phyloP scores from a whole-genome alignment of 768 basidiomycete species.

The Daedaleopsis nitida region DNA sequence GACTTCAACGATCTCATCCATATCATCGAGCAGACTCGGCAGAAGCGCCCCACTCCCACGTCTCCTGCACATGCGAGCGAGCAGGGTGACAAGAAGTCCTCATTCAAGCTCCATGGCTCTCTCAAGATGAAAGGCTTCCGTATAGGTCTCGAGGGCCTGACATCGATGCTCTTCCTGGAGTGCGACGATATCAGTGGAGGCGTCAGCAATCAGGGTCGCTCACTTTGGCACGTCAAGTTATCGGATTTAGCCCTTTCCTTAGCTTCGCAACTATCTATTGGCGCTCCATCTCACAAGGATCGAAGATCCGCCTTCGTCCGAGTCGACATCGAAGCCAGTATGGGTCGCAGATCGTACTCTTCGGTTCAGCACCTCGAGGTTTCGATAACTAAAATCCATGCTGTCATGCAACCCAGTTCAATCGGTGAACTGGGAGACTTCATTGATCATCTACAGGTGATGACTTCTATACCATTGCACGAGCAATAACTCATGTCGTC shows the following conservation, averaged over 20 bases:
- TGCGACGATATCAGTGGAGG: constrained; percentile 74
- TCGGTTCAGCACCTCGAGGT: constrained; percentile 47
- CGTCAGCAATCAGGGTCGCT: constrained; percentile 46
- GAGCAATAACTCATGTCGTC: constrained; percentile 14
- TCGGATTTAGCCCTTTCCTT: constrained; percentile 84
- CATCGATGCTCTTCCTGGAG: constrained; percentile 74
- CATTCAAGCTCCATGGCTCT: constrained; percentile 48
- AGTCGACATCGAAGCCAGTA: constrained; percentile 61
- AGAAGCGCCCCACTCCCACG: constrained; percentile 10
- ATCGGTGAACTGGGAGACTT: constrained; percentile 91
- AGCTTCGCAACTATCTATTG: constrained; percentile 54
- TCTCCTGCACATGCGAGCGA: background rate
- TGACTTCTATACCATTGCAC: background rate
- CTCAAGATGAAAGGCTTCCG: constrained; percentile 80
- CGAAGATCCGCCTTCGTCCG: constrained; percentile 83
- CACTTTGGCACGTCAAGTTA: constrained; percentile 69
- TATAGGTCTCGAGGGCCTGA: constrained; percentile 72
- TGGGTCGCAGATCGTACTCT: constrained; percentile 11
- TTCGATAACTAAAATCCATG: constrained; percentile 76
- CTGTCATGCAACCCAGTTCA: constrained; percentile 93
- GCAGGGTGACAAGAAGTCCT: constrained; percentile 18
- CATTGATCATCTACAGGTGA: constrained; percentile 80
- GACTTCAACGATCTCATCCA: constrained; percentile 82
- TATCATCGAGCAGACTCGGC: constrained; percentile 63
- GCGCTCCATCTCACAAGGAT: constrained; percentile 52